Conservation (phyloP, 805 yeast species). For the Clavispora phyllophila region DNA sequence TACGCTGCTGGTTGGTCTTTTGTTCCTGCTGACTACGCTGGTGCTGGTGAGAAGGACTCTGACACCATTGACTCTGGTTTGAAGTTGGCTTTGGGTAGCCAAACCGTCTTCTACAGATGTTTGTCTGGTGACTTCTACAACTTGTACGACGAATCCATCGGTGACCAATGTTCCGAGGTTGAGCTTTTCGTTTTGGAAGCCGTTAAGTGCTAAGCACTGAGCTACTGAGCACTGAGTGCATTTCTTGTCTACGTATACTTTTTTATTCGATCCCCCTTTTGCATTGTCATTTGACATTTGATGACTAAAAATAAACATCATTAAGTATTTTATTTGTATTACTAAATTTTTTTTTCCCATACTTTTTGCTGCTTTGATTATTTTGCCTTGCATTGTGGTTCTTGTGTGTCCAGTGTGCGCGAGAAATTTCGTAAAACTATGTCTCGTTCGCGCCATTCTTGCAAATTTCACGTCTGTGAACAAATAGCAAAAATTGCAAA, state of each 20-base stretch:
- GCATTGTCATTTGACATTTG: not conserved
- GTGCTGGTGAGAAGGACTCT: conserved; percentile 2
- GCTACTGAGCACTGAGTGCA: not conserved
- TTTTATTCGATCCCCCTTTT: not conserved
- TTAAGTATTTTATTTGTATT: no score
- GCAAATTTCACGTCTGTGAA: no score
- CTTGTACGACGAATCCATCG: conserved; percentile 59
- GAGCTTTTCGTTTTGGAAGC: conserved; percentile 4
- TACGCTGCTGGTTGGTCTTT: conserved; percentile 9
- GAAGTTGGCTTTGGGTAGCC: conserved; percentile 48
- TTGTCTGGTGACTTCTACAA: conserved; percentile 70
- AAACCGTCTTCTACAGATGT: conserved; percentile 64
- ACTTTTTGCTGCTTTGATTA: no score
- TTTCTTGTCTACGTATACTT: not conserved
- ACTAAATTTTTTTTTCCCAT: no score
- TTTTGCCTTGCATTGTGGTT: no score
- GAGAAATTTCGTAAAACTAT: no score
- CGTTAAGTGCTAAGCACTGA: not conserved
- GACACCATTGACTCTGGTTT: conserved; percentile 4
- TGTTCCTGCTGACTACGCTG: conserved; percentile 5
- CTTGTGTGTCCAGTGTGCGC: no score
- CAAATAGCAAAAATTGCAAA: no score
- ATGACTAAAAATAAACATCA: not conserved
- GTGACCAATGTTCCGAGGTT: conserved; percentile 45
- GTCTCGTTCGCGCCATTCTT: no score